Evolutionary conservation across 2,329 filamentous ascomycete species (phyloP), one percentile per base, ranked within the genome.

Genomic region (Colletotrichum costaricense): DNA sequence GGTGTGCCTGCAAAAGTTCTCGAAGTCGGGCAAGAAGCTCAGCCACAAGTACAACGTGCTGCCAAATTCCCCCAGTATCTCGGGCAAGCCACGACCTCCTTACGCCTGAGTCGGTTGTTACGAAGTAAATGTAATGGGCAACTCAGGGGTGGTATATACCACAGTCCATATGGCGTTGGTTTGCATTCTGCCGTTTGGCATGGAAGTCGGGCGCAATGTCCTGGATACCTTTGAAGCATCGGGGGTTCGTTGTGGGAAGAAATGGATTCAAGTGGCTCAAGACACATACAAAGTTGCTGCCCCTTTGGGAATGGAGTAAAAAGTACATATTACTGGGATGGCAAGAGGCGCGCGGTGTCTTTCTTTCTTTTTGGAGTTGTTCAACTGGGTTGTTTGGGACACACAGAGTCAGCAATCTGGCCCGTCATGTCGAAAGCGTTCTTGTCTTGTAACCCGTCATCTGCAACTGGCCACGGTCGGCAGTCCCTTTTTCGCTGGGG

Each of bases 1-100:
- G 74, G 93, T 94, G 78, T 95, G 93, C 82, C 94, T 94, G 79
- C 91, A 92, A 76, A 88, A 88, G 59, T 84, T 93, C 76, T 89
- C 89, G 78, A 85, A 87, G 68, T 84, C 84, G 68, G 87, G 87
- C 60, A 91, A 88, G 78, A 89, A 89, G 77, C 77, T 83, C 14
- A 86, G 84, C 73, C 84, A 84, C 56, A 85, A 87, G 77, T 88
- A 81, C 81, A 73, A 66, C 38, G 42, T 71, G 65, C 57, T 65
- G 14, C 63, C 49, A 19, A 63, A 73, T 38, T 63, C 71, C 46
- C 30, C 65, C 28, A 71, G 62, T 22, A 59, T 70, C 42, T 49
- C 42, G 19, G 67, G 71, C 59, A 73, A 73, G 70, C 70, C 69
- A 38, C 70, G 70, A 22, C 54, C 26, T 5, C 30, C 67, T 22